Conservation (phyloP, 1,139 yeast genomes). For the Lodderomyces oxycetoniae region DNA sequence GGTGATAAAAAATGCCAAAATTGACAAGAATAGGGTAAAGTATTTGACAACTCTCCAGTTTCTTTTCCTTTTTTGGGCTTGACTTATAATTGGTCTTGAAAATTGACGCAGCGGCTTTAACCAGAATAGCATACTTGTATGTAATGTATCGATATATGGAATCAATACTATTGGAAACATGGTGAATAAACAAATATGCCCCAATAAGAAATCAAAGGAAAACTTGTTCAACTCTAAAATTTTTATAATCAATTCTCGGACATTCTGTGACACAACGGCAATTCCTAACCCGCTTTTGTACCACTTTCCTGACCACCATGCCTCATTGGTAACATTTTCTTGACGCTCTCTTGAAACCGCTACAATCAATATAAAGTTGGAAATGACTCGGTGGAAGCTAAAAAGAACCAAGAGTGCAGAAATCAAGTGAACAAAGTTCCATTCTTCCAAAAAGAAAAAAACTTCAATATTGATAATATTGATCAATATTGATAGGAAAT, state of each 20-base stretch:
- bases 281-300: slow-evolving; percentile 54
- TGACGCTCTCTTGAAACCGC: slow-evolving; percentile 57
- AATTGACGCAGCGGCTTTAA: slow-evolving; percentile 26
- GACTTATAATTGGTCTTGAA: slow-evolving; percentile 24
- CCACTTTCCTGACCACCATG: slow-evolving; percentile 94
- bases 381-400: slow-evolving; percentile 47
- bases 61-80: slow-evolving; percentile 18
- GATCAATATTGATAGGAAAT: slow-evolving; percentile 45
- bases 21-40: slow-evolving; percentile 18
- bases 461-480: slow-evolving; percentile 56
- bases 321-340: slow-evolving; percentile 51
- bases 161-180: slow-evolving; percentile 61
- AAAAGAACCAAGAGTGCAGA: slow-evolving; percentile 55
- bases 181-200: slow-evolving; percentile 56
- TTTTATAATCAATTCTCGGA: slow-evolving; percentile 66
- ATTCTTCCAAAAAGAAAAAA: slow-evolving; percentile 60
- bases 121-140: slow-evolving; percentile 37
- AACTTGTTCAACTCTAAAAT: slow-evolving; percentile 63
- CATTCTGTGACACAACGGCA: slow-evolving; percentile 57
- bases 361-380: slow-evolving; percentile 33
- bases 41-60: slow-evolving; percentile 17
- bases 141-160: slow-evolving; percentile 53
- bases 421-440: slow-evolving; percentile 54
- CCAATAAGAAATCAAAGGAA: slow-evolving; percentile 65
- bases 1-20: slow-evolving; percentile 16